Evolutionary conservation across 2,329 filamentous ascomycete genomes (phyloP).

Genomic region (Lachnellula arida): DNA sequence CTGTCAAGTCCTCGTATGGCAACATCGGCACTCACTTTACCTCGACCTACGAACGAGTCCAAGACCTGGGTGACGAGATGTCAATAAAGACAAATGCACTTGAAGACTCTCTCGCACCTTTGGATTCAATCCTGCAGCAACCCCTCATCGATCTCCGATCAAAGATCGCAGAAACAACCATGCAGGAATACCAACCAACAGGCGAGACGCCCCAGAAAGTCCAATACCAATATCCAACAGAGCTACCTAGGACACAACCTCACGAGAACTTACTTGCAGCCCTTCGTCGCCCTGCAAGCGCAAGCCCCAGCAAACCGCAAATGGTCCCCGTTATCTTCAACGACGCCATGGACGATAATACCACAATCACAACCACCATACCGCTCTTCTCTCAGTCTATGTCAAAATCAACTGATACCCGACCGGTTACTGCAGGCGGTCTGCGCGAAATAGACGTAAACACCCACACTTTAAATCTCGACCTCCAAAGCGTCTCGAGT

Average conservation of each 20-base stretch:
- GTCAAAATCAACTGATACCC: slow-evolving; percentile 11
- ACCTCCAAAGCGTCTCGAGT: slow-evolving; percentile 10
- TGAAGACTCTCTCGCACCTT: slow-evolving; percentile 54
- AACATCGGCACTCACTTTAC: slow-evolving; percentile 68
- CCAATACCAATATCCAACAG: slow-evolving; percentile 74
- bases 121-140: slow-evolving; percentile 58
- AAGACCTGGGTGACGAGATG: slow-evolving; percentile 65
- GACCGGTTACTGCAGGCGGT: slow-evolving; percentile 35
- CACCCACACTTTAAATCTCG: slow-evolving; percentile 29
- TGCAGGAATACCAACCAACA: slow-evolving; percentile 80
- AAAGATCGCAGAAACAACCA: slow-evolving; percentile 56
- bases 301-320: slow-evolving; percentile 33
- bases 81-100: slow-evolving; percentile 54
- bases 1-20: slow-evolving; percentile 68
- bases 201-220: slow-evolving; percentile 80
- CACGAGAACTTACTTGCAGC: slow-evolving; percentile 53
- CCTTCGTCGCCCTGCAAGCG: slow-evolving; percentile 34
- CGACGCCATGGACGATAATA: slow-evolving; percentile 18
- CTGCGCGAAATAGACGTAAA: slow-evolving; percentile 47
- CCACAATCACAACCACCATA: slow-evolving; percentile 10
- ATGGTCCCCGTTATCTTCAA: slow-evolving; percentile 31
- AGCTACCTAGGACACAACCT: slow-evolving; percentile 69
- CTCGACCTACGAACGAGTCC: slow-evolving; percentile 62
- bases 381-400: slow-evolving; percentile 4
- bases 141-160: slow-evolving; percentile 68